Percentiles rank a stretch among this genome's conserved stretches.
Evolutionary conservation across 371 early-diverging fungal species (phyloP).

Genomic region (Blakeslea trispora): DNA sequence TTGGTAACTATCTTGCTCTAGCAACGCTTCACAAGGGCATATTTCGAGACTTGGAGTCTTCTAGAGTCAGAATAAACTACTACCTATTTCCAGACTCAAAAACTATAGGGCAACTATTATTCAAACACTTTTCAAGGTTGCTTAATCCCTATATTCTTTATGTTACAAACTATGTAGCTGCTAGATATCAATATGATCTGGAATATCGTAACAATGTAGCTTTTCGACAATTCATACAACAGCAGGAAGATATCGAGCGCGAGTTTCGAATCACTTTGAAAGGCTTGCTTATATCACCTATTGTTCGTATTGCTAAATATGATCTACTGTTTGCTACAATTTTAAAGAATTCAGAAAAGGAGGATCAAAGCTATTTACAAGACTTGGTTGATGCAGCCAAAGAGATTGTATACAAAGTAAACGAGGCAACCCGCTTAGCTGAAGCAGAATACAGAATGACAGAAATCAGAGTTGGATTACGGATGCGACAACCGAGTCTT

Average conservation of each 20-base stretch:
- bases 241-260: conserved; percentile 11
- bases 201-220: conserved; percentile 15
- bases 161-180: conserved; percentile 19
- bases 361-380: conserved; percentile 1
- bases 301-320: conserved; percentile 12
- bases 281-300: conserved; percentile 10
- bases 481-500: background rate
- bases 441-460: conserved; percentile 13
- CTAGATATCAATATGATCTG: conserved; percentile 9
- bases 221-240: conserved; percentile 12
- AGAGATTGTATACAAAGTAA: conserved; percentile 16
- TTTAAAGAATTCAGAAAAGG: conserved; percentile 8
- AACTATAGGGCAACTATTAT: conserved; percentile 3
- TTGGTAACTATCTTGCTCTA: conserved; percentile 19
- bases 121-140: conserved; percentile 7
- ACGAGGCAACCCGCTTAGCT: conserved; percentile 19
- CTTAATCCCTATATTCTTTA: conserved; percentile 17
- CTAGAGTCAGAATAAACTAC: conserved; percentile 1
- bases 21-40: conserved; percentile 13
- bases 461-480: conserved; percentile 13
- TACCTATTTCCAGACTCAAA: conserved; percentile 13
- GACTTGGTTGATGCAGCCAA: background rate
- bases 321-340: conserved; percentile 7
- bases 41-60: conserved; percentile 5
- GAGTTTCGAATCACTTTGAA: conserved; percentile 17